phyloP scores from a whole-genome alignment of 177 flowering plant species.

The Vitis hybrid region DNA sequence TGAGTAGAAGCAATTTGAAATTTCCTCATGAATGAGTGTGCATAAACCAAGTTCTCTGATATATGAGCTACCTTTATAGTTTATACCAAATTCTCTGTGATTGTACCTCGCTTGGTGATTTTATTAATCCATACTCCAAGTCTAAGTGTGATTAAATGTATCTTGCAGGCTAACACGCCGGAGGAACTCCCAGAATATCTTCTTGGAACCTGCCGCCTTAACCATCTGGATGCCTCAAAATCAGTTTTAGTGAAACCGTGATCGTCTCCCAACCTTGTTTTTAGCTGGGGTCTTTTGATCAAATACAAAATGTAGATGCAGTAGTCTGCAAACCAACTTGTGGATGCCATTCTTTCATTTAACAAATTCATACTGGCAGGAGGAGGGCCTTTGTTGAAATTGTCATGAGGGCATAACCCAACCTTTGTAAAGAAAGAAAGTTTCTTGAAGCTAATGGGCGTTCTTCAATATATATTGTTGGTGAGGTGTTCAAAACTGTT shows the following conservation, averaged over 20 bases:
- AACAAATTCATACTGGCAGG: conserved; percentile 6
- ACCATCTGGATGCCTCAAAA: conserved; percentile 54
- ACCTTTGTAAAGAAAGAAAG: conserved; percentile 14
- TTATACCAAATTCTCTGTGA: too few species aligned
- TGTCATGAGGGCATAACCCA: conserved; percentile 1
- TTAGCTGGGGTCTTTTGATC: neutral
- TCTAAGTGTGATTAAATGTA: neutral
- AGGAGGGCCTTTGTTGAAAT: neutral
- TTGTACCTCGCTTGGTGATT: too few species aligned
- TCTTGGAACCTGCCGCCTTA: conserved; percentile 56
- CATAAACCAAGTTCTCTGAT: too few species aligned
- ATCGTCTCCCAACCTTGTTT: conserved; percentile 2
- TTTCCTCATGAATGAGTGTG: too few species aligned
- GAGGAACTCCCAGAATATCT: conserved; percentile 61
- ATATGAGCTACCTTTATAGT: too few species aligned
- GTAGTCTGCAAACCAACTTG: conserved; percentile 1
- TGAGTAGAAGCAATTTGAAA: too few species aligned
- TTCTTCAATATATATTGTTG: neutral
- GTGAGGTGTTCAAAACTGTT: neutral
- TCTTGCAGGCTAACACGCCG: conserved; percentile 40
- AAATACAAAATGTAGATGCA: neutral
- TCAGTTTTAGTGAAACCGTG: conserved; percentile 28
- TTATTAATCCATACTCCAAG: too few species aligned
- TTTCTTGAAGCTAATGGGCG: neutral
- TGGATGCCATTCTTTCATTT: conserved; percentile 21